Conservation (phyloP, 768 basidiomycete species). For the Mycena metata region DNA sequence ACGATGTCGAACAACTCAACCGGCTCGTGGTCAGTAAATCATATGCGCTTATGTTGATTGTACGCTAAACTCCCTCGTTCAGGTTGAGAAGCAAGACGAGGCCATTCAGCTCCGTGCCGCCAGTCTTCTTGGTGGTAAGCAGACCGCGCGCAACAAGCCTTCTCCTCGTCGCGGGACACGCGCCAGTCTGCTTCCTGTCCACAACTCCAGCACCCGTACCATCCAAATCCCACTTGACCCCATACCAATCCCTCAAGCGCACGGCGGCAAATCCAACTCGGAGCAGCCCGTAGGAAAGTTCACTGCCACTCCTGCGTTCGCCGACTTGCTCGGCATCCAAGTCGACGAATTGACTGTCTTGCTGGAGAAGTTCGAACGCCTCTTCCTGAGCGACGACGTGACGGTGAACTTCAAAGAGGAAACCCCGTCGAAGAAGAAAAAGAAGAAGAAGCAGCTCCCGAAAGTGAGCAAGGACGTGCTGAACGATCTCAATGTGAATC, state of each 20-base stretch:
- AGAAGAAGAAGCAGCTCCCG: no score
- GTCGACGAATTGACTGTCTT: constrained; percentile 14
- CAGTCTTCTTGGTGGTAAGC: constrained; percentile 7
- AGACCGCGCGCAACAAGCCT: constrained; percentile 10
- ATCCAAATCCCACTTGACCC: constrained; percentile 33
- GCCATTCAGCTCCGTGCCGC: constrained; percentile 26
- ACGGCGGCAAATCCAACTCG: constrained; percentile 14
- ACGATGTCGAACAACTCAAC: constrained; percentile 20
- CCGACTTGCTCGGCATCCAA: constrained; percentile 29
- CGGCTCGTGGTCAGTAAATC: constrained; percentile 22
- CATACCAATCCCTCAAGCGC: constrained; percentile 1
- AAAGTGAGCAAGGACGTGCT: constrained; percentile 14
- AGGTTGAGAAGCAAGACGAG: constrained; percentile 28
- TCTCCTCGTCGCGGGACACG: constrained; percentile 32
- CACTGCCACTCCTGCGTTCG: constrained; percentile 17
- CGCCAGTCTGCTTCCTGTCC: constrained; percentile 25
- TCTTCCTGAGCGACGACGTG: constrained; percentile 22
- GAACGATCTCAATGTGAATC: no score
- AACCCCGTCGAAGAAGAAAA: constrained; percentile 21
- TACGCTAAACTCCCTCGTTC: constrained; percentile 8
- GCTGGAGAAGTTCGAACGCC: constrained; percentile 17
- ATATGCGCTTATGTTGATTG: constrained; percentile 7
- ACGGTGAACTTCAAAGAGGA: constrained; percentile 21
- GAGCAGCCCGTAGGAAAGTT: constrained; percentile 5
- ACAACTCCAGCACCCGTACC: constrained; percentile 21